These are phyloP conservation scores for Quercus agrifolia DNA, from an alignment of 306 rosid genomes.

Conservation along the genomic window DNA sequence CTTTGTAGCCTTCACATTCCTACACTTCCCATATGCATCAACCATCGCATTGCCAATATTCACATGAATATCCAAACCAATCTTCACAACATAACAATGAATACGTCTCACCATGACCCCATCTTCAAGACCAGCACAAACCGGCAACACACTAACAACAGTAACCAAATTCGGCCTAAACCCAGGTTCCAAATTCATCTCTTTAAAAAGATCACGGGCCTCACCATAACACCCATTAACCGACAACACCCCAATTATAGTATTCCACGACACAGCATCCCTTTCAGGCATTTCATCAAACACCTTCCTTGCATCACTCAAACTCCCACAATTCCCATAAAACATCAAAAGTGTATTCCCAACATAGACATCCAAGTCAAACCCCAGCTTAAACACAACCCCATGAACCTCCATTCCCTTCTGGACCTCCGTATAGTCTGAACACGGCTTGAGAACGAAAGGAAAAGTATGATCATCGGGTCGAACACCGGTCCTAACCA, in stretches of 20 bases:
- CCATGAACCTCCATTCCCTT: constrained; percentile 87
- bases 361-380: constrained; percentile 61
- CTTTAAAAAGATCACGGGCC: constrained; percentile 39
- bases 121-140: constrained; percentile 55
- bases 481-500: constrained; percentile 53
- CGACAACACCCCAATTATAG: constrained; percentile 57
- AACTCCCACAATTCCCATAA: constrained; percentile 51
- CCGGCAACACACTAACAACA: constrained; percentile 55
- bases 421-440: constrained; percentile 39
- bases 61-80: constrained; percentile 55
- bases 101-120: constrained; percentile 44
- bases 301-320: constrained; percentile 42
- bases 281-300: constrained; percentile 77
- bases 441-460: constrained; percentile 67
- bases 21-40: constrained; percentile 82
- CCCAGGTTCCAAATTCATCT: constrained; percentile 38
- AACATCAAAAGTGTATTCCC: constrained; percentile 69
- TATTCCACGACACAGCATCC: constrained; percentile 82
- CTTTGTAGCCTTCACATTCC: constrained; percentile 50
- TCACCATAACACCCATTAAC: constrained; percentile 39
- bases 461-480: constrained; percentile 77
- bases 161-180: constrained; percentile 57
- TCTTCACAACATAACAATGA: constrained; percentile 70
- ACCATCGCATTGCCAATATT: constrained; percentile 65
- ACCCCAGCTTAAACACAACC: constrained; percentile 55